A percentile compares a stretch with the other conserved stretches of the same genome.
Evolutionary conservation across 164 flowering plant species (phyloP).

Genomic region (Tetracentron sinense): DNA sequence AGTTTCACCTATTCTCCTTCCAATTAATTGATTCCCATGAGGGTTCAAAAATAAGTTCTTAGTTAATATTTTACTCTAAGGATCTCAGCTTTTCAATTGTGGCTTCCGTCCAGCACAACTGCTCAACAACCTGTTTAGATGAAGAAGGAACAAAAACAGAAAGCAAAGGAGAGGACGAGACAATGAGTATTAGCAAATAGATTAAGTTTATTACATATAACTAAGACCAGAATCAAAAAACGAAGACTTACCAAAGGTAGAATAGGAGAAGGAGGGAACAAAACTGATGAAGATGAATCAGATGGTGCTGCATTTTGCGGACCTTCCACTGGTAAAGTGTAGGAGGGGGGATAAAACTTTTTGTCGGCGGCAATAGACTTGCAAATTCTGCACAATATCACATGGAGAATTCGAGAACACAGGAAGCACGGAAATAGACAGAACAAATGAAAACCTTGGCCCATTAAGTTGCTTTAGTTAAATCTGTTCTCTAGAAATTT

Average conservation of each 20-base stretch:
- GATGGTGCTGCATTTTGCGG: slow-evolving; percentile 22
- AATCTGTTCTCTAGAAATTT: not conserved
- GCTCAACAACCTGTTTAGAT: not conserved
- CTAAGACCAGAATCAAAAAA: not conserved
- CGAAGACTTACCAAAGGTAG: slow-evolving; percentile 15
- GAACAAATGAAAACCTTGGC: not conserved
- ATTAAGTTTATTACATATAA: not conserved
- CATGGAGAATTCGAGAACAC: slow-evolving; percentile 3
- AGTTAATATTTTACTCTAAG: not conserved
- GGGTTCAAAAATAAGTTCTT: not conserved
- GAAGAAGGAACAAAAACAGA: slow-evolving; percentile 1
- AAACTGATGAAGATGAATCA: slow-evolving; percentile 15
- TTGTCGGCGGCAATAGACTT: slow-evolving; percentile 10
- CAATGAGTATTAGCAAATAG: slow-evolving; percentile 6
- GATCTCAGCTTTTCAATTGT: not conserved
- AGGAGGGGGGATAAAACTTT: slow-evolving; percentile 22
- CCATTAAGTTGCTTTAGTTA: not conserved
- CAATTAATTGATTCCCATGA: not conserved
- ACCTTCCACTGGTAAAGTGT: slow-evolving; percentile 29
- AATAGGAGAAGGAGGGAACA: slow-evolving; percentile 10
- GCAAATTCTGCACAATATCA: slow-evolving; percentile 3
- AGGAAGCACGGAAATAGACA: not conserved
- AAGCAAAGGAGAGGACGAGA: slow-evolving; percentile 6
- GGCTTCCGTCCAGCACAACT: not conserved
- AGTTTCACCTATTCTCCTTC: not conserved